These are phyloP conservation scores for Cetradonia linearis DNA, from an alignment of 495 filamentous ascomycete species.

Conservation along the genomic window DNA sequence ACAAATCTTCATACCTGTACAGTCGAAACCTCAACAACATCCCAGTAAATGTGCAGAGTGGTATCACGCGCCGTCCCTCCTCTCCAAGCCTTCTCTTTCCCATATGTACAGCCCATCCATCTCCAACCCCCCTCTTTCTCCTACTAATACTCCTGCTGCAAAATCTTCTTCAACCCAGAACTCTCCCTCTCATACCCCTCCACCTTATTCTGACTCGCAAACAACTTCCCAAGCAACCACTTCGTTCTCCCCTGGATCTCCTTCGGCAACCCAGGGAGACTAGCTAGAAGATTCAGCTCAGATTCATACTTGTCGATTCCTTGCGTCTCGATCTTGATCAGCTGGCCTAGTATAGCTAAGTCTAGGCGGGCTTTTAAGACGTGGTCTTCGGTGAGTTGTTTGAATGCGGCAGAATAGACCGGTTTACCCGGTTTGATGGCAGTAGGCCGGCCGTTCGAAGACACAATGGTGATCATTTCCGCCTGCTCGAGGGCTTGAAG, in stretches of 20 bases:
- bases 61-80: conserved; percentile 1
- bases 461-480: conserved; percentile 75
- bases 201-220: conserved; percentile 63
- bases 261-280: conserved; percentile 50
- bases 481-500: conserved; percentile 74
- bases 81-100: not conserved
- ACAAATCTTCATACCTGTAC: no score
- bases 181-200: conserved; percentile 65
- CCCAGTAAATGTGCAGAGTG: conserved; percentile 10
- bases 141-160: conserved; percentile 26
- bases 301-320: conserved; percentile 68
- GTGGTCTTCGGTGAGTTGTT: conserved; percentile 54
- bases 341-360: conserved; percentile 52
- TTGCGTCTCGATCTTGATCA: conserved; percentile 61
- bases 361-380: conserved; percentile 69
- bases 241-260: conserved; percentile 50
- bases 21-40: no score
- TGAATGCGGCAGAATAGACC: conserved; percentile 78
- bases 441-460: conserved; percentile 61
- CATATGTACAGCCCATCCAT: conserved; percentile 1
- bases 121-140: not conserved
- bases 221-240: conserved; percentile 66
- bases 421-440: conserved; percentile 72
- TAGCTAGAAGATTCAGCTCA: conserved; percentile 59
- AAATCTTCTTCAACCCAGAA: conserved; percentile 54